A percentile compares a stretch with the other conserved stretches of the same genome.
These are phyloP conservation scores for Cystobasidiaceae sp. DNA, from an alignment of 1,284 basidiomycete species.

Conservation along the genomic window DNA sequence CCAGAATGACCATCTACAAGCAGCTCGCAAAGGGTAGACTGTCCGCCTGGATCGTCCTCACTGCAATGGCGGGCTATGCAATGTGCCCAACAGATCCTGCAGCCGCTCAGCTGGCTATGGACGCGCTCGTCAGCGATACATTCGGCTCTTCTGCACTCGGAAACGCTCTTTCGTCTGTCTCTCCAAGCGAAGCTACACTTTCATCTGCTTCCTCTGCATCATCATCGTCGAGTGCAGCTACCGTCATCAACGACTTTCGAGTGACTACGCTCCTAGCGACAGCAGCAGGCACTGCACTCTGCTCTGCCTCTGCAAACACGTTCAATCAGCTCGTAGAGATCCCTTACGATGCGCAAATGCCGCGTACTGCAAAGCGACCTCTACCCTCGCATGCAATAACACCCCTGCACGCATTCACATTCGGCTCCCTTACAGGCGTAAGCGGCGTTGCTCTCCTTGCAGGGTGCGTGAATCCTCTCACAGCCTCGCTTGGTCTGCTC, in stretches of 20 bases:
- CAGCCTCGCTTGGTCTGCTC: slow-evolving; percentile 72
- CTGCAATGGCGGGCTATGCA: slow-evolving; percentile 88
- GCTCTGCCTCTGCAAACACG: slow-evolving; percentile 87
- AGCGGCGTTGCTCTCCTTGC: slow-evolving; percentile 73
- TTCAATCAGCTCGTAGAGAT: slow-evolving; percentile 93
- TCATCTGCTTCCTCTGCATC: slow-evolving; percentile 29
- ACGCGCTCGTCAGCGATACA: slow-evolving; percentile 46
- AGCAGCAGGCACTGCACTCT: slow-evolving; percentile 81
- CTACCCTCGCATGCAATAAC: slow-evolving; percentile 79
- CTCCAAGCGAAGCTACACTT: not conserved
- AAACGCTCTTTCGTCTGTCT: not conserved
- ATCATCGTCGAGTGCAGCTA: not conserved
- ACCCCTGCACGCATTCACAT: slow-evolving; percentile 75
- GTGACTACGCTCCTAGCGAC: slow-evolving; percentile 64
- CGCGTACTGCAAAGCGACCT: slow-evolving; percentile 79
- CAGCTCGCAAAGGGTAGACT: slow-evolving; percentile 84
- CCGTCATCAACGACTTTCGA: slow-evolving; percentile 32
- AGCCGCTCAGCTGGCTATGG: slow-evolving; percentile 53
- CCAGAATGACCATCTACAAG: slow-evolving; percentile 54
- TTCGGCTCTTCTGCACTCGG: slow-evolving; percentile 31
- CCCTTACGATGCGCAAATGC: slow-evolving; percentile 96
- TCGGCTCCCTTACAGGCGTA: slow-evolving; percentile 68
- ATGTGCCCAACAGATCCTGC: slow-evolving; percentile 74
- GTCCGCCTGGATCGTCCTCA: slow-evolving; percentile 81
- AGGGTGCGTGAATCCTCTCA: slow-evolving; percentile 81